These are phyloP conservation scores for Puccinia triticina DNA, from an alignment of 1,284 basidiomycete species.

Conservation along the genomic window DNA sequence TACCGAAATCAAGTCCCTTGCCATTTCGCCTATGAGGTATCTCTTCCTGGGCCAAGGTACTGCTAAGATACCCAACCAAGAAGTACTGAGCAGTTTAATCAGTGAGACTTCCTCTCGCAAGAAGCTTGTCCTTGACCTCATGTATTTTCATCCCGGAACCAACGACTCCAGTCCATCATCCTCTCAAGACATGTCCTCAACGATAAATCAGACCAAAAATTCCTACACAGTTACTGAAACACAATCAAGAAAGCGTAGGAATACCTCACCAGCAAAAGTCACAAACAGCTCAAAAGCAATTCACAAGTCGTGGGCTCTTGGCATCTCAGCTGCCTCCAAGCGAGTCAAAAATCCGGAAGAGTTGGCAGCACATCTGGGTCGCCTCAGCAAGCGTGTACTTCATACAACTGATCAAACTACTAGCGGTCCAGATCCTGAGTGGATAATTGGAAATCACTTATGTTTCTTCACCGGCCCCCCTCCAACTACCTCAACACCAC, in stretches of 20 bases:
- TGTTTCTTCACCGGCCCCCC: background rate
- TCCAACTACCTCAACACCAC: background rate
- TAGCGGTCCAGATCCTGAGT: background rate
- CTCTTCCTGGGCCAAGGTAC: background rate
- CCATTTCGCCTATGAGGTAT: background rate
- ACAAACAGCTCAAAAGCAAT: background rate
- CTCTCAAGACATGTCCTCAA: too few relatives aligned
- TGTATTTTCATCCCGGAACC: background rate
- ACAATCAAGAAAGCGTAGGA: background rate
- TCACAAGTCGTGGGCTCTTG: background rate
- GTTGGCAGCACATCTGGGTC: too few relatives aligned
- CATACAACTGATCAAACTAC: background rate
- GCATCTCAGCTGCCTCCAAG: background rate
- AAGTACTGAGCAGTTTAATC: background rate
- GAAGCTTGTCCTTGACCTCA: background rate
- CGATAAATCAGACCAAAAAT: background rate
- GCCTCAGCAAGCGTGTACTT: background rate
- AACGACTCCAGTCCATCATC: background rate
- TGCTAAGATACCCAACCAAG: background rate
- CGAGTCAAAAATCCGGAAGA: too few relatives aligned
- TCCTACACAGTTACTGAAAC: background rate
- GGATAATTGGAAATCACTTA: too few relatives aligned
- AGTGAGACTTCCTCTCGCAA: background rate
- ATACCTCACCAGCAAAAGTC: background rate
- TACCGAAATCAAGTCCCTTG: background rate